These are phyloP conservation scores for Mortierella claussenii DNA, from an alignment of 192 early-diverging fungal genomes.

Conservation along the genomic window DNA sequence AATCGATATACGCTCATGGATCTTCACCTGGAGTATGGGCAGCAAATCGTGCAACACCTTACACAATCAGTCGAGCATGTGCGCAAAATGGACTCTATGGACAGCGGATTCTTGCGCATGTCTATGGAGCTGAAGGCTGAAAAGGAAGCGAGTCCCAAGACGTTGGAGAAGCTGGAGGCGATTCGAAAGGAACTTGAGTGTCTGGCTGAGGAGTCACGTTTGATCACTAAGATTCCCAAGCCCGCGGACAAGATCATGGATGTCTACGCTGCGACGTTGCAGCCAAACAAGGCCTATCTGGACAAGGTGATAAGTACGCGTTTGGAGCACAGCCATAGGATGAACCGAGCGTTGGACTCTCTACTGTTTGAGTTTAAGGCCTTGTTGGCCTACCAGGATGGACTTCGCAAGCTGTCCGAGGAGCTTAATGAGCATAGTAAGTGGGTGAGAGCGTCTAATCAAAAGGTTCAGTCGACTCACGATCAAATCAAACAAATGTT, in stretches of 20 bases:
- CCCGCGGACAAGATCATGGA: conserved; percentile 34
- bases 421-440: conserved; percentile 36
- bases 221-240: conserved; percentile 27
- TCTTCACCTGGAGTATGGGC: conserved; percentile 19
- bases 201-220: background rate
- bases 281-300: conserved; percentile 4
- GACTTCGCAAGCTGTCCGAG: conserved; percentile 18
- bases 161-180: conserved; percentile 31
- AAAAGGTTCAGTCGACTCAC: conserved; percentile 31
- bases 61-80: background rate
- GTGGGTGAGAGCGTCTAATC: conserved; percentile 21
- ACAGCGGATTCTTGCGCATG: conserved; percentile 39
- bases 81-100: conserved; percentile 38
- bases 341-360: conserved; percentile 20
- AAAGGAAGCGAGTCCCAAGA: conserved; percentile 23
- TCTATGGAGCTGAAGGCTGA: conserved; percentile 33
- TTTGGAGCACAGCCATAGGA: conserved; percentile 9
- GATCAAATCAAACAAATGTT: conserved; percentile 51
- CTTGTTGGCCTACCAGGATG: conserved; percentile 33
- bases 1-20: conserved; percentile 24
- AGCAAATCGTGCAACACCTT: conserved; percentile 10
- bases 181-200: conserved; percentile 33
- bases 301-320: conserved; percentile 20
- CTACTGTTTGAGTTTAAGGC: conserved; percentile 25
- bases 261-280: conserved; percentile 8